Evolutionary conservation across 371 early-diverging fungal genomes (phyloP), one percentile per base, ranked within the genome.

Genomic region (Choanephora cucurbitarum): DNA sequence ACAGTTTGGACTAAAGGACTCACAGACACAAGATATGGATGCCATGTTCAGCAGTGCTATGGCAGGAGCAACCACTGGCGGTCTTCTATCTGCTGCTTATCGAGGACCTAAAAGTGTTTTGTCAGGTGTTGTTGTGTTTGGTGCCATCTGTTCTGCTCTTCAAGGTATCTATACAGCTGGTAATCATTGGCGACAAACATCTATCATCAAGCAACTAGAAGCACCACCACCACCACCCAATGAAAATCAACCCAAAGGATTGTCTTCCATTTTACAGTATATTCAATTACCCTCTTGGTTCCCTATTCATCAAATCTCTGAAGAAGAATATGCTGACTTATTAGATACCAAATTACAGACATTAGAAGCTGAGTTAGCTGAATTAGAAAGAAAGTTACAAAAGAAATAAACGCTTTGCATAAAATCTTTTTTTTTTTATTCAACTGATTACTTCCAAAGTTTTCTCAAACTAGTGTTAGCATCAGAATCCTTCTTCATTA

Each of bases 401-500:
- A 58, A 52, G 10, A 46, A 55, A 39, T 19, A 23, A 23, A 19
- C 34, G 44, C 8, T 1, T n/a, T 19, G 55, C 23, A 31, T 28
- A 34, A 46, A 8, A n/a, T 48, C 23, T 48, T 33, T 31, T 51
- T 43, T 52, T 53, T 48, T 34, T 52, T 53, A 46, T 28, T 67
- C n/a, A n/a, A n/a, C n/a, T n/a, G n/a, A n/a, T 70, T 88, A 98
- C 84, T 98, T 98, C 93, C 95, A 98, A 49, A 98, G 87, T 77
- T 98, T 98, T 82, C 91, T 91, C 66, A 98, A 84, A 77, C 90
- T 89, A 74, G 94, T 94, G 82, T 97, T 96, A 71, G 87, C 87
- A 70, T 97, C 97, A 64, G 93, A 90, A 69, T 97, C 98, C 83
- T 97, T 96, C 95, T 97, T 97, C 92, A 97, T 91, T 44, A 99